Evolutionary conservation across 257 asterid species (phyloP), one percentile per base, ranked within the genome.

Genomic region (Fraxinus pennsylvanica): DNA sequence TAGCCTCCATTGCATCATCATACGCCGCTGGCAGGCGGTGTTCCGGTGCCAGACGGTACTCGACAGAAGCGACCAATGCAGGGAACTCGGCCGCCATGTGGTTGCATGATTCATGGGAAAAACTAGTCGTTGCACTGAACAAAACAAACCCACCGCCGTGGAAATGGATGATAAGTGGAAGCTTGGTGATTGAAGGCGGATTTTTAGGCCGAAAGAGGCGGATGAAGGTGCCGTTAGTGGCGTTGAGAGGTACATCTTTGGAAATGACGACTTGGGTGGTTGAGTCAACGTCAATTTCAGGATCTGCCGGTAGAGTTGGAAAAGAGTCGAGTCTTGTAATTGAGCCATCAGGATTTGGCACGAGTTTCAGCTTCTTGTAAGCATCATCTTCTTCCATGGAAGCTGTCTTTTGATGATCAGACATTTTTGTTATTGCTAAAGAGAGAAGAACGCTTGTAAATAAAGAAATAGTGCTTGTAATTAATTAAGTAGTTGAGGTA

Each of bases 11-110:
- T 2, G 93, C 97, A 74, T 92, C 97, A 6, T 90, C 92, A 74
- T 90, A 90, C 9, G 97, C 96, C 4, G 97, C 94, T 0, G 97
- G 94, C 74, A 91, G 95, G 66, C 93, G 93, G 81, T 91, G 81
- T 32, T 91, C 95, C 6, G 97, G 97, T 0, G 93, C 91, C 0
- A 87, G 90, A 2, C 97, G 93, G 82, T 88, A 90, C 61, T 88
- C 92, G 5, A 91, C 82, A 43, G 93, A 85, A 68, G 87, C 91
- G 77, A 91, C 67, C 10, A 91, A 36, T 9, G 95, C 97, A 0
- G 97, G 95, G 39, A 66, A 5, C 29, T 82, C 78, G 0, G 82
- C 86, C 25, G 92, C 86, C 76, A 82, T 86, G 1, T 57, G 70
- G 61, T 71, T 41, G 75, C 92, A 87, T 0, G 89, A 83, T 43